A percentile compares a stretch with the other conserved stretches of the same genome.
Evolutionary conservation across 2,329 filamentous ascomycete genomes (phyloP).

Genomic region (Fusarium hainanense): DNA sequence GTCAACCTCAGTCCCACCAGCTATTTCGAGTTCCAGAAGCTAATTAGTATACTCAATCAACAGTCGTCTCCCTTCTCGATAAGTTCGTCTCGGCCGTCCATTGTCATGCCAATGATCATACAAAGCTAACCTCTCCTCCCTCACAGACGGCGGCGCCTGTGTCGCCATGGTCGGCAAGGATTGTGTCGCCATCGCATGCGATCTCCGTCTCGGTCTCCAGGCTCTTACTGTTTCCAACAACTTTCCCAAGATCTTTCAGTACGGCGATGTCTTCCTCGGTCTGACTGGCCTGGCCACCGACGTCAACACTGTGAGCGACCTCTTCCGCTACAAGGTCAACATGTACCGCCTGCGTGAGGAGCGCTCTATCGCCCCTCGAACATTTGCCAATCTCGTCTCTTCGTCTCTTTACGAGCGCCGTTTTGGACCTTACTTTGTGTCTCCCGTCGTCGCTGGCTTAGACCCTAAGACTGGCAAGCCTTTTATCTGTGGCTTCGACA

Average conservation of each 20-base stretch:
- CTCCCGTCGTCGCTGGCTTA: conserved; percentile 92
- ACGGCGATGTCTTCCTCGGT: conserved; percentile 94
- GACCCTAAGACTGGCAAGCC: conserved; percentile 94
- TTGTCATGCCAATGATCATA: conserved; percentile 6
- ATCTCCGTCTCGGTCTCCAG: conserved; percentile 96
- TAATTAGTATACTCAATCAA: conserved; percentile 46
- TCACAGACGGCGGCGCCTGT: conserved; percentile 84
- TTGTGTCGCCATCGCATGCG: conserved; percentile 99
- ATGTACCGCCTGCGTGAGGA: conserved; percentile 99
- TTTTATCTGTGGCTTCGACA: conserved; percentile 99
- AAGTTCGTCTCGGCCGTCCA: conserved; percentile 68
- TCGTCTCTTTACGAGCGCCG: conserved; percentile 92
- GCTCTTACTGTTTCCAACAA: conserved; percentile 98
- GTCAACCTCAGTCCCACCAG: conserved; percentile 5
- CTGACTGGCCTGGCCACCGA: conserved; percentile 97
- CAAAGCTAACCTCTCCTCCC: conserved; percentile 32
- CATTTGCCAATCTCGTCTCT: conserved; percentile 95
- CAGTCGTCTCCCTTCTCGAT: conserved; percentile 95
- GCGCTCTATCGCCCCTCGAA: conserved; percentile 92
- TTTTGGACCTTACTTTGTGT: conserved; percentile 97
- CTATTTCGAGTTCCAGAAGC: conserved; percentile 25
- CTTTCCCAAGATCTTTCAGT: conserved; percentile 99
- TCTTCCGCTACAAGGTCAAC: conserved; percentile 99
- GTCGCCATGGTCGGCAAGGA: conserved; percentile 99
- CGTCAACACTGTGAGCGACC: conserved; percentile 91